phyloP scores from a whole-genome alignment of 345 rosid species.

The Toxicodendron radicans region DNA sequence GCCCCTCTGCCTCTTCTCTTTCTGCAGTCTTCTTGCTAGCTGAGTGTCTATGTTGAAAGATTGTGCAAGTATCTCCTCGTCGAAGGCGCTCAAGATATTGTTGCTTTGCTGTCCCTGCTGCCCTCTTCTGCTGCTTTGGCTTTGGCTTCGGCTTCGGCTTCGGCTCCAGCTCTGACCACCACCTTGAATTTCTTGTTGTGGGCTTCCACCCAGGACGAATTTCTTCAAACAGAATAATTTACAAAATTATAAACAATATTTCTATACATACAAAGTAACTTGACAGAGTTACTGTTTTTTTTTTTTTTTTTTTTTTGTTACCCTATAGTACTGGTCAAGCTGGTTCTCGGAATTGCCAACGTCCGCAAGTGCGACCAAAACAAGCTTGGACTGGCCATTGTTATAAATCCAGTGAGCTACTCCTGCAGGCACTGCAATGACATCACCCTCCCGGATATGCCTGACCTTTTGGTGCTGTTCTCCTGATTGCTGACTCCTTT shows the following conservation, averaged over 20 bases:
- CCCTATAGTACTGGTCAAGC: slow-evolving; percentile 44
- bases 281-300: background rate
- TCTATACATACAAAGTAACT: background rate
- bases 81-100: slow-evolving; percentile 13
- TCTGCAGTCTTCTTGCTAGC: slow-evolving; percentile 21
- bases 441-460: slow-evolving; percentile 37
- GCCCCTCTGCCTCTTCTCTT: no score
- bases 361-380: slow-evolving; percentile 36
- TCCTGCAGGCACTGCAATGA: slow-evolving; percentile 46
- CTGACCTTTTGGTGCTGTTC: slow-evolving; percentile 40
- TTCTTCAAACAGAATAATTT: slow-evolving; percentile 26
- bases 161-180: background rate
- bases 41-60: slow-evolving; percentile 42
- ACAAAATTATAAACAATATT: background rate
- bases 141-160: background rate
- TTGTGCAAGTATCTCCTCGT: slow-evolving; percentile 33
- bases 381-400: slow-evolving; percentile 35
- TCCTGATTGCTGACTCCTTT: slow-evolving; percentile 3
- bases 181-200: slow-evolving; percentile 24
- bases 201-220: slow-evolving; percentile 55
- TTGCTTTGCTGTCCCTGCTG: no score
- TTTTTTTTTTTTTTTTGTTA: slow-evolving; percentile 10
- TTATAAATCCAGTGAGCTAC: slow-evolving; percentile 48
- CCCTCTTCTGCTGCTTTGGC: slow-evolving; percentile 11
- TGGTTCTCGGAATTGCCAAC: slow-evolving; percentile 41